Evolutionary conservation across 164 flowering plant species (phyloP), one percentile per base, ranked within the genome.

Genomic region (Macadamia integrifolia): DNA sequence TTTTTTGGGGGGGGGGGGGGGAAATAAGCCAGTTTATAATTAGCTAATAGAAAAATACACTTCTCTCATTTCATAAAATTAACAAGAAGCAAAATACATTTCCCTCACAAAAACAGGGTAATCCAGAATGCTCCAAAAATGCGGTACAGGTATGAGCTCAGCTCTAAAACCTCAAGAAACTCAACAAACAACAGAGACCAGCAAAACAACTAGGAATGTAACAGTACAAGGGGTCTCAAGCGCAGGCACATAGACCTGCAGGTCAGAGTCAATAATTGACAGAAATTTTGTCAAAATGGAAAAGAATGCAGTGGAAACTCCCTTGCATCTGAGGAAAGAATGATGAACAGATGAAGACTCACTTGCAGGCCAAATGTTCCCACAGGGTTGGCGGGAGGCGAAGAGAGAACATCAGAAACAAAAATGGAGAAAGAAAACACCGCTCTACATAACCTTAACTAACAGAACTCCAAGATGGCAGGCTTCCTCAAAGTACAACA

Each of bases 401-500:
- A 35, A 35, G 5, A 35, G 40, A 35, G 40, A 35, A 2, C 40
- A 5, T 35, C 5, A 35, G 40, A 35, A 35, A 35, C 40, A 35
- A 35, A 35, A 52, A 62, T 32, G 63, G 40, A 65, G 17, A 42
- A 61, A 74, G 63, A 35, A 3, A 32, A 52, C 56, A n/a, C 57
- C 57, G 60, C 73, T 58, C 82, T 69, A 74, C 42, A 67, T 59
- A 58, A 76, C 60, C 82, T 77, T 78, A 11, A 49, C 73, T 80
- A 69, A 11, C 82, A 82, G 85, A 85, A 83, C 61, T 83, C 79
- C 71, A 61, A 3, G 13, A 58, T 69, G 62, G 18, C 17, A 32
- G 43, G 23, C 65, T 44, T 23, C 74, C 72, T 84, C 80, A 89
- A 50, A 91, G 97, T 60, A 88, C 88, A 71, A 89, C 53, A 35